Evolutionary conservation across 352 stramenopile genomes (phyloP).

Genomic region (Phytophthora uliginosa): DNA sequence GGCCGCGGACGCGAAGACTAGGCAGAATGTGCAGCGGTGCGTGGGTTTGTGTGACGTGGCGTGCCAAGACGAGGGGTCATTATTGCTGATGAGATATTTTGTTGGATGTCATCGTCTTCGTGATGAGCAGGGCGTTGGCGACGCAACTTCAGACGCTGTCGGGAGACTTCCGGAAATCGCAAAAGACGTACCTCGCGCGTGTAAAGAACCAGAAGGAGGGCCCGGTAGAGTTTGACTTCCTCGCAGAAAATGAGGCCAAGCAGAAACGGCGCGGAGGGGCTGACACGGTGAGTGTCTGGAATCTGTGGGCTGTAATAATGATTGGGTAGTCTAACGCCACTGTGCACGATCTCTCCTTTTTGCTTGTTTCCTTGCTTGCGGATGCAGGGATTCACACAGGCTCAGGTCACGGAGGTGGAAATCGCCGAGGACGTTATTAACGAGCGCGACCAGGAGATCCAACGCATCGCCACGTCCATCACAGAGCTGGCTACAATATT

Average conservation of each 20-base stretch:
- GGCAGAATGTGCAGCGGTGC: constrained; percentile 87
- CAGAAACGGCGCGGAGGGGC: constrained; percentile 54
- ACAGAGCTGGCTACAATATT: constrained; percentile 99
- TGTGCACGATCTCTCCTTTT: not conserved
- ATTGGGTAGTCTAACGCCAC: not conserved
- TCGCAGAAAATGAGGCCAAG: constrained; percentile 79
- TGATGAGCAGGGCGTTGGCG: constrained; percentile 82
- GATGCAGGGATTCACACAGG: constrained; percentile 92
- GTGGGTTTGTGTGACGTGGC: constrained; percentile 4
- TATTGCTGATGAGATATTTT: constrained; percentile 6
- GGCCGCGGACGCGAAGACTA: constrained; percentile 83
- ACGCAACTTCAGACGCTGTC: constrained; percentile 98
- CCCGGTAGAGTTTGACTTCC: constrained; percentile 93
- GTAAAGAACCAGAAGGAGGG: constrained; percentile 98
- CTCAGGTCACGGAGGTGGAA: constrained; percentile 97
- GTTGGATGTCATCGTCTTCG: not conserved
- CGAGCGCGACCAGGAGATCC: constrained; percentile 96
- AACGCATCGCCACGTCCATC: constrained; percentile 99
- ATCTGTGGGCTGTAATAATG: not conserved
- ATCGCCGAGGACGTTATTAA: constrained; percentile 97
- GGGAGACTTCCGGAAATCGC: constrained; percentile 96
- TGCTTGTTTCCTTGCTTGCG: constrained; percentile 24
- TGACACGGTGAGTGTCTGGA: constrained; percentile 26
- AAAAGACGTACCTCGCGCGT: constrained; percentile 98
- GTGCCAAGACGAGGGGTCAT: not conserved